Percentiles rank a stretch among this genome's conserved stretches.
These are phyloP conservation scores for Tulasnella sp. DNA, from an alignment of 768 basidiomycete species.

Conservation along the genomic window DNA sequence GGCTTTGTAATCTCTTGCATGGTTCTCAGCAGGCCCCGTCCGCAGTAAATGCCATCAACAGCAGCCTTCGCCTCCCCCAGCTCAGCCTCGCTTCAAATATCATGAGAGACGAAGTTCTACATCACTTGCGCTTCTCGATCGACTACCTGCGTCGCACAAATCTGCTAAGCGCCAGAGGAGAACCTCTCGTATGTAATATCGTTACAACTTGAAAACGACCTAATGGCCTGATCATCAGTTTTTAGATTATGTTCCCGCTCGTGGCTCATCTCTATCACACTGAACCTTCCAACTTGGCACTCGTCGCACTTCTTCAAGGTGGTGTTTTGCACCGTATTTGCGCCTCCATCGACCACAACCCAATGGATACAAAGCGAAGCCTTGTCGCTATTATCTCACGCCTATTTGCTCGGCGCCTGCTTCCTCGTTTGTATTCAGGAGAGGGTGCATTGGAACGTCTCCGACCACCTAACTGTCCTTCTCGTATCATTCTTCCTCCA, in stretches of 20 bases:
- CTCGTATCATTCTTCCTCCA: slow-evolving; percentile 54
- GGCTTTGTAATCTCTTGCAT: slow-evolving; percentile 61
- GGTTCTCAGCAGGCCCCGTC: slow-evolving; percentile 53
- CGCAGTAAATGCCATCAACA: slow-evolving; percentile 51
- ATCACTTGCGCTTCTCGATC: slow-evolving; percentile 66
- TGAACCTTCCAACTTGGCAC: slow-evolving; percentile 67
- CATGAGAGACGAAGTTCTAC: slow-evolving; percentile 55
- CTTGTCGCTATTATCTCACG: slow-evolving; percentile 59
- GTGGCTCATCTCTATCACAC: slow-evolving; percentile 44
- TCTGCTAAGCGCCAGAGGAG: slow-evolving; percentile 53
- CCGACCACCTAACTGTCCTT: slow-evolving; percentile 47
- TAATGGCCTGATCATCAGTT: background rate
- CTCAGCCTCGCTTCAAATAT: slow-evolving; percentile 55
- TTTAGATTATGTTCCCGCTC: slow-evolving; percentile 15
- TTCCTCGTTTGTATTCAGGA: slow-evolving; percentile 47
- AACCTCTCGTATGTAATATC: slow-evolving; percentile 53
- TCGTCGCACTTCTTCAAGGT: slow-evolving; percentile 54
- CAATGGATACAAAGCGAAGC: slow-evolving; percentile 46
- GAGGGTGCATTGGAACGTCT: slow-evolving; percentile 41
- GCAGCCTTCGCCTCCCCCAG: slow-evolving; percentile 55
- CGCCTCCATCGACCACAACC: slow-evolving; percentile 37
- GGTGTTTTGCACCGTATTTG: slow-evolving; percentile 61
- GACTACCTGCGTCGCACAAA: slow-evolving; percentile 62
- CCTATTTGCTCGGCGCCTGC: slow-evolving; percentile 59
- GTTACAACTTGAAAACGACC: slow-evolving; percentile 47